Conservation (phyloP, 805 yeast genomes). For the Kazachstania kunashirensis region DNA sequence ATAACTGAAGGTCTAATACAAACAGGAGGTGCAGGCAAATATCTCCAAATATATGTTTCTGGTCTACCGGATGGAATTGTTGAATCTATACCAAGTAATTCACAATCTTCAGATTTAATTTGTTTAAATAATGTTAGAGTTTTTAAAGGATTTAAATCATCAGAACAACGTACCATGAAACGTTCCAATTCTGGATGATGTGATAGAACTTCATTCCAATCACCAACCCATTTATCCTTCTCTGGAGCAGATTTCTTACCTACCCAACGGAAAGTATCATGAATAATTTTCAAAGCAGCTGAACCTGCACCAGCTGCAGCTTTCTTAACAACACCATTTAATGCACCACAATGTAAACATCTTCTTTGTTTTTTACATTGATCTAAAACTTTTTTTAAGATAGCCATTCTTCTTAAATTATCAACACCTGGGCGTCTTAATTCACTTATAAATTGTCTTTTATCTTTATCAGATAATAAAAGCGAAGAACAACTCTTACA, state of each 20-base stretch:
- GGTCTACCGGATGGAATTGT: slow-evolving; percentile 77
- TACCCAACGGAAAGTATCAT: slow-evolving; percentile 90
- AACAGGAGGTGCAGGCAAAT: slow-evolving; percentile 97
- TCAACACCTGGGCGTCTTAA: slow-evolving; percentile 82
- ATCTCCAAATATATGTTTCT: slow-evolving; percentile 93
- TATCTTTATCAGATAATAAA: slow-evolving; percentile 61
- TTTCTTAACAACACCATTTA: slow-evolving; percentile 95
- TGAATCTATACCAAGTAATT: slow-evolving; percentile 82
- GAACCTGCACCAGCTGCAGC: slow-evolving; percentile 88
- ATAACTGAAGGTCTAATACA: slow-evolving; percentile 95
- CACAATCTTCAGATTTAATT: slow-evolving; percentile 80
- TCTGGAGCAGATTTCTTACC: slow-evolving; percentile 86
- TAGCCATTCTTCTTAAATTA: slow-evolving; percentile 83
- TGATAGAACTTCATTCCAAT: slow-evolving; percentile 63
- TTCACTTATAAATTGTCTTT: slow-evolving; percentile 62
- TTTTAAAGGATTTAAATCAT: slow-evolving; percentile 88
- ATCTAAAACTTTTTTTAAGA: slow-evolving; percentile 70
- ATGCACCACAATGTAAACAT: slow-evolving; percentile 75
- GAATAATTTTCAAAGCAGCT: slow-evolving; percentile 90
- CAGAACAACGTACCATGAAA: slow-evolving; percentile 77
- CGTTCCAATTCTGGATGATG: slow-evolving; percentile 83
- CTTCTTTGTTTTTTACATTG: slow-evolving; percentile 94
- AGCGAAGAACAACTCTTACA: slow-evolving; percentile 84
- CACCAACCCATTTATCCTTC: slow-evolving; percentile 77
- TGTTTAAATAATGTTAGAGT: slow-evolving; percentile 81